Percentiles rank a stretch among this genome's conserved stretches.
phyloP scores from a whole-genome alignment of 2,329 filamentous ascomycete genomes.

The Volutella citrinella region DNA sequence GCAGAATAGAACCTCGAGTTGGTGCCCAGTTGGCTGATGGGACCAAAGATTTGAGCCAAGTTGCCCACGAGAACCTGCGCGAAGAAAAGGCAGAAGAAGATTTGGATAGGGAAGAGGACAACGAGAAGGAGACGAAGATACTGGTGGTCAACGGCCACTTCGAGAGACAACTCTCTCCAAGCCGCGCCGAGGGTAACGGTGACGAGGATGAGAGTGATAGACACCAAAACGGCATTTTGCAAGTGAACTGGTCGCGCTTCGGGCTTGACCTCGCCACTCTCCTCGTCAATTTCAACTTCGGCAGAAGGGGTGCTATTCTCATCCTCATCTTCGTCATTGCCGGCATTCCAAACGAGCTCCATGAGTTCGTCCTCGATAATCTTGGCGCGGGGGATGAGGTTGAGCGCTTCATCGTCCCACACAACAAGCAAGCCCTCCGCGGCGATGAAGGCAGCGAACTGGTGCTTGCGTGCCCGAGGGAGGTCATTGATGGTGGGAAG shows the following conservation, averaged over 20 bases:
- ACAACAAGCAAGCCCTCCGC: conserved; percentile 69
- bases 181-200: conserved; percentile 66
- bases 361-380: conserved; percentile 74
- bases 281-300: conserved; percentile 64
- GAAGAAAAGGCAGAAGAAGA: conserved; percentile 83
- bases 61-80: conserved; percentile 75
- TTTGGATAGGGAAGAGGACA: conserved; percentile 64
- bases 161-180: conserved; percentile 66
- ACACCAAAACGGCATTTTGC: conserved; percentile 67
- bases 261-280: conserved; percentile 64
- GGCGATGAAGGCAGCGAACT: conserved; percentile 77
- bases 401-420: conserved; percentile 77
- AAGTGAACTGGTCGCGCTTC: conserved; percentile 66
- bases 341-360: conserved; percentile 70
- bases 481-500: conserved; percentile 70
- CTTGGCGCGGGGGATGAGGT: conserved; percentile 66
- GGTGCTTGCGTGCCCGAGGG: conserved; percentile 68
- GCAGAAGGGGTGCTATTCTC: conserved; percentile 45
- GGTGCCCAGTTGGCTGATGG: conserved; percentile 66
- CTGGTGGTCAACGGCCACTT: conserved; percentile 61
- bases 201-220: conserved; percentile 63
- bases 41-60: conserved; percentile 72
- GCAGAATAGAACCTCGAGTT: conserved; percentile 86
- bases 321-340: conserved; percentile 49
- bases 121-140: conserved; percentile 65